Conservation (phyloP, 179 eudicot species). For the Carnegiea gigantea region DNA sequence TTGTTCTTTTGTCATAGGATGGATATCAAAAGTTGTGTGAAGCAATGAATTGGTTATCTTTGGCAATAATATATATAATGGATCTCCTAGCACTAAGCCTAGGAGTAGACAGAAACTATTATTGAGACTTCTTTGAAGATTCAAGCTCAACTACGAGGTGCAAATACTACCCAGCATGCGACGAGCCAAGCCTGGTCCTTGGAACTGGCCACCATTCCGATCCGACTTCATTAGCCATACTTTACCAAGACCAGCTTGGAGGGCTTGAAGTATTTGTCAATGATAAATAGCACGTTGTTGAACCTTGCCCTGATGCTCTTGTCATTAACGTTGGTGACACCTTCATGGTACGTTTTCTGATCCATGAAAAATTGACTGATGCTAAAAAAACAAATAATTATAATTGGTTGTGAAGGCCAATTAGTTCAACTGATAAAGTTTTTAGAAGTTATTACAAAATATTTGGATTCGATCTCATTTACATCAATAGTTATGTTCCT, state of each 20-base stretch:
- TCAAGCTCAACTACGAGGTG: slow-evolving; percentile 50
- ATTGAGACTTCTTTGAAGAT: slow-evolving; percentile 43
- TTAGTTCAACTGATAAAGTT: too few species aligned
- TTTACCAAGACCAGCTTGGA: slow-evolving; percentile 55
- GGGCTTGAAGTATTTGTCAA: slow-evolving; percentile 54
- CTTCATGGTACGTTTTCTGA: slow-evolving; percentile 31
- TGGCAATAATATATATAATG: slow-evolving; percentile 22
- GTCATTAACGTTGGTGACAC: slow-evolving; percentile 64
- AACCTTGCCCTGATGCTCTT: slow-evolving; percentile 42
- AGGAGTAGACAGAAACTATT: slow-evolving; percentile 40
- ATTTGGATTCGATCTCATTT: too few species aligned
- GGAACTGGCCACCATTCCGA: slow-evolving; percentile 74
- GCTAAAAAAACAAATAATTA: too few species aligned
- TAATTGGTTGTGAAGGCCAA: too few species aligned
- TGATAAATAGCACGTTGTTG: slow-evolving; percentile 44
- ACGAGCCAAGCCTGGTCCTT: slow-evolving; percentile 37
- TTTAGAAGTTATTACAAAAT: too few species aligned
- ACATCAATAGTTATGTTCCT: too few species aligned
- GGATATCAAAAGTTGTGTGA: slow-evolving; percentile 51
- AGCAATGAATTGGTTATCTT: slow-evolving; percentile 39
- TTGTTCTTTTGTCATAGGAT: slow-evolving; percentile 18
- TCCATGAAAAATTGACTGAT: too few species aligned
- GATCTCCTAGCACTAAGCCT: slow-evolving; percentile 54
- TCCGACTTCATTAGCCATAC: slow-evolving; percentile 56
- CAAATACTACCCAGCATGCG: slow-evolving; percentile 60